phyloP scores from a whole-genome alignment of 1,284 basidiomycete species.

The Austropuccinia psidii region DNA sequence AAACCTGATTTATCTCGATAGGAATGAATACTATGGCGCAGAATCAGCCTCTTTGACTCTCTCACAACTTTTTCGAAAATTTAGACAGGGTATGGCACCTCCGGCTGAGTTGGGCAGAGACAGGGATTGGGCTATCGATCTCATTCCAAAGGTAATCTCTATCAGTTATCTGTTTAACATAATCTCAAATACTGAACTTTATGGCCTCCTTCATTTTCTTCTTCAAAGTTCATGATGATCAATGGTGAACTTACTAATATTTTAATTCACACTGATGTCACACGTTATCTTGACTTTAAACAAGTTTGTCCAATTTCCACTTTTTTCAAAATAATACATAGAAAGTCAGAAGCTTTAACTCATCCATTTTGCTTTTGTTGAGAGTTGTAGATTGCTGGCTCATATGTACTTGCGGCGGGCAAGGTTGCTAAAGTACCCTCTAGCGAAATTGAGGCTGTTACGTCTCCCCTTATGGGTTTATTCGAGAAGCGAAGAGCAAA shows the following conservation, averaged over 20 bases:
- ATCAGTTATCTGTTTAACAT: neutral
- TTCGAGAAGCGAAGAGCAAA: conserved; percentile 98
- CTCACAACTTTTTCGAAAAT: conserved; percentile 97
- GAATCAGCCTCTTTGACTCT: conserved; percentile 96
- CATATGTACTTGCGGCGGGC: conserved; percentile 94
- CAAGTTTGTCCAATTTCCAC: conserved; percentile 52
- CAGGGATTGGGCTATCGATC: conserved; percentile 90
- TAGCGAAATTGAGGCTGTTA: conserved; percentile 95
- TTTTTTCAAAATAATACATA: neutral
- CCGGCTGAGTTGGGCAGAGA: conserved; percentile 73
- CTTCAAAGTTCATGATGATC: conserved; percentile 86
- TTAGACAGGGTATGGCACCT: conserved; percentile 55
- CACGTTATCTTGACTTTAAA: conserved; percentile 98
- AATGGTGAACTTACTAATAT: conserved; percentile 97
- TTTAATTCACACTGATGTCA: conserved; percentile 98
- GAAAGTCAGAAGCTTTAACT: neutral
- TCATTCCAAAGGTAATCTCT: conserved; percentile 55
- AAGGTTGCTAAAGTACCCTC: conserved; percentile 96
- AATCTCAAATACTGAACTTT: neutral
- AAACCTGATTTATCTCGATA: neutral
- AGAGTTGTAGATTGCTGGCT: conserved; percentile 69
- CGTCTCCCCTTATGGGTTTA: conserved; percentile 88
- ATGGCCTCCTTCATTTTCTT: neutral
- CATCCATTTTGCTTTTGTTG: neutral
- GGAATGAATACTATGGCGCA: conserved; percentile 98